Conservation (phyloP, 345 rosid genomes). For the Eucalyptus pumila region DNA sequence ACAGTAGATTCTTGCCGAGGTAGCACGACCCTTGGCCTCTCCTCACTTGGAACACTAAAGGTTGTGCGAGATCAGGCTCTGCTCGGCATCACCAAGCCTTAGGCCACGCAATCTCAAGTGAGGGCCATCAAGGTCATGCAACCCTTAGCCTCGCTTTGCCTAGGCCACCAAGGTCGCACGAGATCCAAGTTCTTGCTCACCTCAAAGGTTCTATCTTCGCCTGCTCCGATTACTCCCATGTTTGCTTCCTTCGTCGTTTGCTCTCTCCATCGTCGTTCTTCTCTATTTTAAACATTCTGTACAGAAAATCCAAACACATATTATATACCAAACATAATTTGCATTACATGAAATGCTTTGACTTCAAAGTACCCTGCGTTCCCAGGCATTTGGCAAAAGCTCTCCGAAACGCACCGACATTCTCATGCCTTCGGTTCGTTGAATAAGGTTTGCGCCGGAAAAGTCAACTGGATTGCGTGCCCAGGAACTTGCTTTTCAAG, state of each 20-base stretch:
- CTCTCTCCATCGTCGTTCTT: neutral
- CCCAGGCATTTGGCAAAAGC: neutral
- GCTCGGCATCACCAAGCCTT: neutral
- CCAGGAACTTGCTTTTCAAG: neutral
- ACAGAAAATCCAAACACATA: neutral
- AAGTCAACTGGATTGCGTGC: neutral
- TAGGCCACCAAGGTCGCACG: neutral
- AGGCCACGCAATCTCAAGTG: neutral
- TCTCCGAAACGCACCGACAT: neutral
- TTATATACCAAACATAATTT: neutral
- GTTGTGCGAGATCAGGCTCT: fast-evolving
- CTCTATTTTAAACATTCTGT: neutral
- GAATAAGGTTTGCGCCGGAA: neutral
- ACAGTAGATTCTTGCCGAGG: neutral
- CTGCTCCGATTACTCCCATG: neutral
- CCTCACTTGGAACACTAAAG: neutral
- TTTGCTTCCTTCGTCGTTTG: neutral
- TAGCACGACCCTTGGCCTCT: neutral
- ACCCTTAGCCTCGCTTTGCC: neutral
- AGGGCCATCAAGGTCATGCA: neutral
- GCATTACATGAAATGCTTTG: neutral
- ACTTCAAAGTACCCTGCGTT: neutral
- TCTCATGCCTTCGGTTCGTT: neutral
- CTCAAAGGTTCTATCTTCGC: neutral
- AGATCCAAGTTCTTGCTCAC: neutral